These are phyloP conservation scores for Xylariaceae sp. DNA, from an alignment of 2,329 filamentous ascomycete species.

Conservation along the genomic window DNA sequence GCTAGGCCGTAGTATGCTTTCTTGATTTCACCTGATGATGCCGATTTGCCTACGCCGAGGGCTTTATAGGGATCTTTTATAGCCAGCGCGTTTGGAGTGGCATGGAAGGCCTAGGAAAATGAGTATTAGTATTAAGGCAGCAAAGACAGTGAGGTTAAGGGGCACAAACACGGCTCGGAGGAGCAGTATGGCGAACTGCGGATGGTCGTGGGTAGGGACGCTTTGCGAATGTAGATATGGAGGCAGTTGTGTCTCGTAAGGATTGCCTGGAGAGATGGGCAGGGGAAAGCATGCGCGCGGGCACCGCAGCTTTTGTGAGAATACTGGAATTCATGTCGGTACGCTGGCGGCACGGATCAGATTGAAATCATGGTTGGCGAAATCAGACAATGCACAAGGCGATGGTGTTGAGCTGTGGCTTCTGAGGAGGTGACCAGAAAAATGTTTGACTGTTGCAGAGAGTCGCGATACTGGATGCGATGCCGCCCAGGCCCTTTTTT, in stretches of 20 bases:
- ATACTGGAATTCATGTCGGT: conserved; percentile 46
- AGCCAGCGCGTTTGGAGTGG: conserved; percentile 49
- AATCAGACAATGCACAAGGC: neutral
- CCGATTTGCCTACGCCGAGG: conserved; percentile 78
- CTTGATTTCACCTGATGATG: conserved; percentile 87
- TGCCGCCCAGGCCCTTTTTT: conserved; percentile 33
- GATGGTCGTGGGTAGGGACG: conserved; percentile 10
- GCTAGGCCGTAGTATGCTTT: conserved; percentile 97
- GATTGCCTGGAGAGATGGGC: conserved; percentile 40
- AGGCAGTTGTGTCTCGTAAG: conserved; percentile 35
- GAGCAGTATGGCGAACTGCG: conserved; percentile 3
- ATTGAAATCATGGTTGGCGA: neutral
- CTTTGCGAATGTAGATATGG: conserved; percentile 25
- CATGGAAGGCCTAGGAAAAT: conserved; percentile 54
- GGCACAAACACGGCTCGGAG: conserved; percentile 22
- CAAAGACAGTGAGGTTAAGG: neutral
- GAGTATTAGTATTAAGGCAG: conserved; percentile 16
- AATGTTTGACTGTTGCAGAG: conserved; percentile 4
- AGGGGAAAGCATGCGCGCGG: conserved; percentile 45
- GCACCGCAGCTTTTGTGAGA: conserved; percentile 45
- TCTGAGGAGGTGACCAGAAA: neutral
- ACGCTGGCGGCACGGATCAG: conserved; percentile 11
- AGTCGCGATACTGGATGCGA: conserved; percentile 14
- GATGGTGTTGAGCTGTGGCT: neutral
- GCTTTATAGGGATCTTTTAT: conserved; percentile 81